Evolutionary conservation across 768 basidiomycete species (phyloP).

Genomic region (Termitomyces sp.): DNA sequence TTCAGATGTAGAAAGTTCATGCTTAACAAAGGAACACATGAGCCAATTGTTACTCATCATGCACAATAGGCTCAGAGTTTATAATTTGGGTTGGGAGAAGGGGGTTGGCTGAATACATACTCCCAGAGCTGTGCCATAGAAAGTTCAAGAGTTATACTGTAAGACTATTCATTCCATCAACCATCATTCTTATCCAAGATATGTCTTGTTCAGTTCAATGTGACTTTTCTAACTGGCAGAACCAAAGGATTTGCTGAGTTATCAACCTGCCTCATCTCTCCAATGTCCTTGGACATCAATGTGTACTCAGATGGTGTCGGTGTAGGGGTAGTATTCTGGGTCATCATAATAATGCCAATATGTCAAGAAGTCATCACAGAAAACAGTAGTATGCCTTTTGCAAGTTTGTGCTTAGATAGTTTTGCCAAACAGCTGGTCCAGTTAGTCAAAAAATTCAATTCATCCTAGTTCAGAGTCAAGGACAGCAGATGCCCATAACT

Average conservation of each 20-base stretch:
- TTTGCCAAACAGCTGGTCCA: background rate
- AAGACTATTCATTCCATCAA: background rate
- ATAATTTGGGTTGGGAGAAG: background rate
- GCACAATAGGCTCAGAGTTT: background rate
- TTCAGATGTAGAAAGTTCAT: background rate
- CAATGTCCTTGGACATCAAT: background rate
- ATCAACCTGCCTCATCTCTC: too few relatives aligned
- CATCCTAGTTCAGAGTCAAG: background rate
- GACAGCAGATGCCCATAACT: background rate
- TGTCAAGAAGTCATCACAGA: background rate
- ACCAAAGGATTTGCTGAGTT: too few relatives aligned
- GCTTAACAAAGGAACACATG: background rate
- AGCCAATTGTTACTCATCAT: background rate
- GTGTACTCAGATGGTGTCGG: background rate
- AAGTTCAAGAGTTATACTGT: background rate
- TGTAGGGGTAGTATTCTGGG: background rate
- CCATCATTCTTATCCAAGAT: background rate
- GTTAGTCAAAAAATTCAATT: background rate
- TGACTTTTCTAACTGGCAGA: too few relatives aligned
- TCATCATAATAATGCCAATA: background rate
- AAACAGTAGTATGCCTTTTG: too few relatives aligned
- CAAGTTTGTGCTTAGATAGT: background rate
- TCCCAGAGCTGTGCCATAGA: background rate
- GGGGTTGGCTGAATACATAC: background rate
- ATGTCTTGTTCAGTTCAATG: too few relatives aligned